Conservation (phyloP, 148 eudicot genomes). For the Oxyria digyna region DNA sequence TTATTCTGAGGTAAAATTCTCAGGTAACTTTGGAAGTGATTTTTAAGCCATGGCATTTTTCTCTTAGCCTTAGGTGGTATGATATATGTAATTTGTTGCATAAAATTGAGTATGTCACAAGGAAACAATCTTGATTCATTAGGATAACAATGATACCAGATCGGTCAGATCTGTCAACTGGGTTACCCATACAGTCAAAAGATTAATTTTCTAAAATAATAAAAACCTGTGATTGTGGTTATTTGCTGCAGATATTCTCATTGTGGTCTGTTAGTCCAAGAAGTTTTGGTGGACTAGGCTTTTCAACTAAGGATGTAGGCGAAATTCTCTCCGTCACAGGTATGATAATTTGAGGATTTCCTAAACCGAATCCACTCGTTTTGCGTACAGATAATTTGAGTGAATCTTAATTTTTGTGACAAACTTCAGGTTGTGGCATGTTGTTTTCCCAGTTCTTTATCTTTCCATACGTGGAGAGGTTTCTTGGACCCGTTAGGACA, state of each 20-base stretch:
- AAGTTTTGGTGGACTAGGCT: constrained; percentile 42
- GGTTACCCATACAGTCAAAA: no score
- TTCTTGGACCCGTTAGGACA: background rate
- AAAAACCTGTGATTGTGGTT: no score
- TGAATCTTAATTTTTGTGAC: background rate
- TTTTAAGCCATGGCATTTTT: background rate
- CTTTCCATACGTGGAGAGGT: background rate
- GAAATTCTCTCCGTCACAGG: constrained; percentile 42
- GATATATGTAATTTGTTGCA: background rate
- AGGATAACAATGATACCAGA: no score
- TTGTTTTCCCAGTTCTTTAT: constrained; percentile 2
- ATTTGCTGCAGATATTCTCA: constrained; percentile 37
- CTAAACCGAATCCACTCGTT: background rate
- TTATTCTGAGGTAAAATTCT: constrained; percentile 52
- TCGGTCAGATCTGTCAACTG: no score
- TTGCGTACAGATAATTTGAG: no score
- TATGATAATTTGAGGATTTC: constrained; percentile 8
- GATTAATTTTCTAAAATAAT: no score
- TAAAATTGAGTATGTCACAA: no score
- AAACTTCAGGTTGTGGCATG: constrained; percentile 7
- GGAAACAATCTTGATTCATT: no score
- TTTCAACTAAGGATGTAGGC: constrained; percentile 47
- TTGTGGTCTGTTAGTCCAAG: constrained; percentile 57
- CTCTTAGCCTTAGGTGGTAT: background rate
- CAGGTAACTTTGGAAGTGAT: background rate